A percentile compares a stretch with the other conserved stretches of the same genome.
Conservation (phyloP, 2,329 filamentous ascomycete genomes). For the Fusarium albidum region DNA sequence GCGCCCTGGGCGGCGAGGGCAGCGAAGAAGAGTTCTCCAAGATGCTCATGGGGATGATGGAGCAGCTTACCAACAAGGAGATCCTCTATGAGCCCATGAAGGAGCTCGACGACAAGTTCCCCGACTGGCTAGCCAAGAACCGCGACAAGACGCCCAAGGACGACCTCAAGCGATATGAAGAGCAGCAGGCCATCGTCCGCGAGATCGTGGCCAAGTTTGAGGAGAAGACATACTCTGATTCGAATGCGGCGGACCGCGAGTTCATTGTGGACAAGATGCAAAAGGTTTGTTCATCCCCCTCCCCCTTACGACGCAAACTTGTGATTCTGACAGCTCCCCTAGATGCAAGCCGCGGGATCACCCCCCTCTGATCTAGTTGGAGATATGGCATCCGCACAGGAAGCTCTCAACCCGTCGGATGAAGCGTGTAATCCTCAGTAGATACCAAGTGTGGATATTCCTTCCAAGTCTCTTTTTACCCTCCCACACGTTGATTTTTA, state of each 20-base stretch:
- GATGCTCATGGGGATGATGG: conserved; percentile 98
- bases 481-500: conserved; percentile 37
- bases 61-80: conserved; percentile 97
- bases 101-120: conserved; percentile 92
- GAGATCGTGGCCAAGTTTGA: conserved; percentile 95
- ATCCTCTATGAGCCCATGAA: conserved; percentile 99
- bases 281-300: conserved; percentile 68
- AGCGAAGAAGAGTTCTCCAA: conserved; percentile 89
- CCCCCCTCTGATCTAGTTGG: conserved; percentile 92
- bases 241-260: conserved; percentile 81
- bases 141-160: conserved; percentile 69
- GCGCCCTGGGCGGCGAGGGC: conserved; percentile 60
- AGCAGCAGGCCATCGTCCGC: conserved; percentile 79
- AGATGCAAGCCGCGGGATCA: conserved; percentile 98
- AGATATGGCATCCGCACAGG: conserved; percentile 85
- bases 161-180: conserved; percentile 81
- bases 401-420: conserved; percentile 68
- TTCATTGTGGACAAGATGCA: conserved; percentile 99
- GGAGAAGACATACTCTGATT: conserved; percentile 80
- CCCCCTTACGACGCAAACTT: neutral
- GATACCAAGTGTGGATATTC: conserved; percentile 38
- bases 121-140: conserved; percentile 86
- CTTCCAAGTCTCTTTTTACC: conserved; percentile 39
- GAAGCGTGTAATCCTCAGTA: conserved; percentile 71
- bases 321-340: conserved; percentile 8